phyloP scores from a whole-genome alignment of 495 filamentous ascomycete genomes.

The Talaromyces ruber region DNA sequence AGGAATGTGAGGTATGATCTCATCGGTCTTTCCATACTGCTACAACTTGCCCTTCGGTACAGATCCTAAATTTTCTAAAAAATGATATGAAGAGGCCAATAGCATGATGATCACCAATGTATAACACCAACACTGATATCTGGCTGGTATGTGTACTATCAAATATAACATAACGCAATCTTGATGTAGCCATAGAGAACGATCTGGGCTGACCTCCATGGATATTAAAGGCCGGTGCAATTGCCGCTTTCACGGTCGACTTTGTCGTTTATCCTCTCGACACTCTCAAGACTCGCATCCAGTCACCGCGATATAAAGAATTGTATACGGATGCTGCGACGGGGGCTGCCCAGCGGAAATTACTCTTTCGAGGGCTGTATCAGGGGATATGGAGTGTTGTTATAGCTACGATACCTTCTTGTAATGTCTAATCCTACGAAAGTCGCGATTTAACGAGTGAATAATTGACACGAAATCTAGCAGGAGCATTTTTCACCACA shows the following conservation, averaged over 20 bases:
- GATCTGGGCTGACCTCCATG: too few relatives aligned
- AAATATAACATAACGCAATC: neutral
- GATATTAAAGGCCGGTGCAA: conserved; percentile 62
- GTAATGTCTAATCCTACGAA: conserved; percentile 31
- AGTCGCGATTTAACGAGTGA: too few relatives aligned
- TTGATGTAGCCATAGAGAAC: neutral
- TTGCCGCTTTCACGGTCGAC: conserved; percentile 73
- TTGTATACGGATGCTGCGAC: conserved; percentile 50
- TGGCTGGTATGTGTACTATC: conserved; percentile 29
- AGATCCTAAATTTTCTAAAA: neutral
- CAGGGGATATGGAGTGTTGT: conserved; percentile 86
- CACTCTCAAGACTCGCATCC: conserved; percentile 78
- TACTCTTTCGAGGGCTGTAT: conserved; percentile 69
- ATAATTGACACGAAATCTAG: conserved; percentile 39
- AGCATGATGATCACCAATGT: conserved; percentile 12
- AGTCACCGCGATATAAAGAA: conserved; percentile 60
- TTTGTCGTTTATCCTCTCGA: conserved; percentile 76
- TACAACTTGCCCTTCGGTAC: neutral
- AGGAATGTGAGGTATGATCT: conserved; percentile 1
- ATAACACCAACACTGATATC: conserved; percentile 44
- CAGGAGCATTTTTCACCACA: conserved; percentile 82
- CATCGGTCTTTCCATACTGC: neutral
- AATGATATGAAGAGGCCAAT: neutral
- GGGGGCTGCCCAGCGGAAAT: conserved; percentile 39
- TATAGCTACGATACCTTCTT: conserved; percentile 78